These are phyloP conservation scores for Xerocomus spinulosus DNA, from an alignment of 768 basidiomycete genomes.

Conservation along the genomic window DNA sequence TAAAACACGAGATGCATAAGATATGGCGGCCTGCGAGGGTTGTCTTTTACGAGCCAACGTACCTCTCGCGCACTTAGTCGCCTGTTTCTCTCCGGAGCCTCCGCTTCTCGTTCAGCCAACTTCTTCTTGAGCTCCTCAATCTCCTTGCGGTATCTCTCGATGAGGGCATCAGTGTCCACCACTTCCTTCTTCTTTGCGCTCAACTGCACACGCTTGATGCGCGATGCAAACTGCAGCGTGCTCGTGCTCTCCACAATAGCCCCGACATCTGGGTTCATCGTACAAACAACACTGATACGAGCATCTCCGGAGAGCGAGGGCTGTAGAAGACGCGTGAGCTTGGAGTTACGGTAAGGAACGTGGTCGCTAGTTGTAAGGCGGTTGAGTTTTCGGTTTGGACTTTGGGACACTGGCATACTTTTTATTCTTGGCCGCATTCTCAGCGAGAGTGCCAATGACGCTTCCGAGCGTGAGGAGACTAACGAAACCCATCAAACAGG, in stretches of 20 bases:
- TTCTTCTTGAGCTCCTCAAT: slow-evolving; percentile 84
- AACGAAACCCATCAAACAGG: background rate
- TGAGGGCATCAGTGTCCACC: slow-evolving; percentile 87
- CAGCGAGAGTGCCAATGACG: slow-evolving; percentile 88
- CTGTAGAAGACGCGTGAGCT: slow-evolving; percentile 90
- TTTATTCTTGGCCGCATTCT: slow-evolving; percentile 77
- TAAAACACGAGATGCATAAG: too few relatives aligned
- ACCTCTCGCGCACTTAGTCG: slow-evolving; percentile 46
- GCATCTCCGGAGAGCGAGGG: slow-evolving; percentile 95
- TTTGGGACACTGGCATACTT: slow-evolving; percentile 35
- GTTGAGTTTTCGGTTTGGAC: background rate
- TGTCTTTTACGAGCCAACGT: background rate
- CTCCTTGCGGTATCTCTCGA: slow-evolving; percentile 91
- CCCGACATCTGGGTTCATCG: slow-evolving; percentile 78
- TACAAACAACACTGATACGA: slow-evolving; percentile 93
- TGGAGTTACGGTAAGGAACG: slow-evolving; percentile 93
- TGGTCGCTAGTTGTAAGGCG: slow-evolving; percentile 54
- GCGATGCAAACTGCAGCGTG: slow-evolving; percentile 86
- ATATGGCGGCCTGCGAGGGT: too few relatives aligned
- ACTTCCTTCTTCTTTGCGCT: slow-evolving; percentile 92
- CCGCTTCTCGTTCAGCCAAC: slow-evolving; percentile 65
- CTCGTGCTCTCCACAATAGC: slow-evolving; percentile 83
- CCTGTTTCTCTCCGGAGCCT: slow-evolving; percentile 44
- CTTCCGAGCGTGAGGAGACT: slow-evolving; percentile 90
- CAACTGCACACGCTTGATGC: slow-evolving; percentile 85